Evolutionary conservation across 2,329 filamentous ascomycete genomes (phyloP).

Genomic region (Aspergillus brasiliensis): DNA sequence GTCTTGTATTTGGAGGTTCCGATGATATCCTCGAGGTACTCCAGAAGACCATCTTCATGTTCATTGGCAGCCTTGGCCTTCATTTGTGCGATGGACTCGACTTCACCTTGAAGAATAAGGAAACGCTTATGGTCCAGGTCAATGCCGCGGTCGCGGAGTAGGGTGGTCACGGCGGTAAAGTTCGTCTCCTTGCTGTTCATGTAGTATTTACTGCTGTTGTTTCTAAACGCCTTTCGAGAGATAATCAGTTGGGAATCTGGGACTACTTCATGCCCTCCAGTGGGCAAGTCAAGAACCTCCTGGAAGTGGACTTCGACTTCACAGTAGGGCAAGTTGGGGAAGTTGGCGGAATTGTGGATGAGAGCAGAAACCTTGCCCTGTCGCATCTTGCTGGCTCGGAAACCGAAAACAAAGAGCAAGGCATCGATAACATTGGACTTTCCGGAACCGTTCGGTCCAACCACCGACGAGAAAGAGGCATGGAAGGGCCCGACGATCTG

Average conservation of each 20-base stretch:
- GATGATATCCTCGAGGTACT: slow-evolving; percentile 98
- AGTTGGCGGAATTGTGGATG: slow-evolving; percentile 92
- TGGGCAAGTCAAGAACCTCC: slow-evolving; percentile 85
- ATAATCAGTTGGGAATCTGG: slow-evolving; percentile 84
- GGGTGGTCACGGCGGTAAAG: slow-evolving; percentile 85
- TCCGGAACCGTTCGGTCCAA: slow-evolving; percentile 95
- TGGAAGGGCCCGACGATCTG: slow-evolving; percentile 98
- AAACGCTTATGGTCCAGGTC: slow-evolving; percentile 98
- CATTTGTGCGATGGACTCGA: slow-evolving; percentile 99
- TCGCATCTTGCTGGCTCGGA: slow-evolving; percentile 98
- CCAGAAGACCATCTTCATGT: slow-evolving; percentile 91
- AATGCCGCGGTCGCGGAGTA: slow-evolving; percentile 84
- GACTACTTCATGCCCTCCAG: slow-evolving; percentile 73
- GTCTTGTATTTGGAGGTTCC: slow-evolving; percentile 98
- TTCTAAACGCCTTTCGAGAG: slow-evolving; percentile 92
- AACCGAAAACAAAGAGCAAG: slow-evolving; percentile 97
- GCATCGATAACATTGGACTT: slow-evolving; percentile 99
- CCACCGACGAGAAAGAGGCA: slow-evolving; percentile 94
- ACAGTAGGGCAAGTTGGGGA: slow-evolving; percentile 83
- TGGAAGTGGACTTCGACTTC: slow-evolving; percentile 97
- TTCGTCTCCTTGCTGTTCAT: slow-evolving; percentile 88
- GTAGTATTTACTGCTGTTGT: slow-evolving; percentile 98
- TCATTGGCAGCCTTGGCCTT: slow-evolving; percentile 94
- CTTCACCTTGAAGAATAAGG: slow-evolving; percentile 93
- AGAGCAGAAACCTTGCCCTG: slow-evolving; percentile 97